Percentiles rank a stretch among this genome's conserved stretches.
Conservation (phyloP, 2,329 filamentous ascomycete genomes). For the Ophiognomonia clavigignenti-juglandacearum region DNA sequence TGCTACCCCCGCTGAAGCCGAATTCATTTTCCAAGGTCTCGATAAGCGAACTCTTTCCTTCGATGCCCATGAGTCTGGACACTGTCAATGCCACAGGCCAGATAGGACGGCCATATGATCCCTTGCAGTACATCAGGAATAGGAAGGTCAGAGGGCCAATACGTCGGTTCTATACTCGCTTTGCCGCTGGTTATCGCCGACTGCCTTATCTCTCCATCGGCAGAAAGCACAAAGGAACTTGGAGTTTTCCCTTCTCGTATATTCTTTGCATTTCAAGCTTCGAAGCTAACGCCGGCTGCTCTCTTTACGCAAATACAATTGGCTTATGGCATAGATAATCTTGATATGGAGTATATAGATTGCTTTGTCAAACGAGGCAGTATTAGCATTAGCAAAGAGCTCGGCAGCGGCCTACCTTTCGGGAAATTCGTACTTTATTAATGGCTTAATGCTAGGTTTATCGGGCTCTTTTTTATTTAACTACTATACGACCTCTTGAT, state of each 20-base stretch:
- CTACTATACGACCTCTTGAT: neutral
- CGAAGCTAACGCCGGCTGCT: neutral
- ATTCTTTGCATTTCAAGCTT: neutral
- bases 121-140: constrained; percentile 88
- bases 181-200: neutral
- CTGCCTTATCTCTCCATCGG: neutral
- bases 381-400: neutral
- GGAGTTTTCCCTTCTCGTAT: neutral
- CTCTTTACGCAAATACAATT: neutral
- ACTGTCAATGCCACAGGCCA: constrained; percentile 30
- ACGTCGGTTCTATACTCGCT: neutral
- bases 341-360: neutral
- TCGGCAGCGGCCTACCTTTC: neutral
- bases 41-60: constrained; percentile 36
- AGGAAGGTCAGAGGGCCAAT: constrained; percentile 63
- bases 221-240: neutral
- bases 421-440: neutral
- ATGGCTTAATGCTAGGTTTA: neutral
- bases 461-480: neutral
- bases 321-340: neutral
- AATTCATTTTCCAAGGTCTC: constrained; percentile 28
- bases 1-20: constrained; percentile 67
- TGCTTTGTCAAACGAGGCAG: neutral
- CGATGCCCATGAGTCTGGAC: constrained; percentile 28
- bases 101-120: constrained; percentile 76